A percentile compares a stretch with the other conserved stretches of the same genome.
phyloP scores from a whole-genome alignment of 192 early-diverging fungal genomes.

The Diversispora eburnea region DNA sequence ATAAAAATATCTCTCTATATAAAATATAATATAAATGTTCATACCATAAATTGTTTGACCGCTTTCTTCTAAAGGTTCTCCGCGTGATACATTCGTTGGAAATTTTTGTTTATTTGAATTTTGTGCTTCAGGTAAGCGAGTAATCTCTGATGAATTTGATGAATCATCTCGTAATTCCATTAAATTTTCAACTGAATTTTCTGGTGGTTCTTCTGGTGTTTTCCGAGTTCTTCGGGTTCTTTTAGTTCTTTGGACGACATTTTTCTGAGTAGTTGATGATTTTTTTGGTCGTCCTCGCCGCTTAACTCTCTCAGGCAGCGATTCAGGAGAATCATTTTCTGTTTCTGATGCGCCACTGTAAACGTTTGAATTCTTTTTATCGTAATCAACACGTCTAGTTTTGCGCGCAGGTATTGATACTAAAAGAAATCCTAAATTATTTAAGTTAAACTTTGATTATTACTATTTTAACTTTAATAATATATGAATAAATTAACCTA shows the following conservation, averaged over 20 bases:
- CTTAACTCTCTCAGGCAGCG: neutral
- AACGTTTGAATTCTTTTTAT: neutral
- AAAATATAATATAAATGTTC: neutral
- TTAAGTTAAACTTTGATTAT: too few species aligned
- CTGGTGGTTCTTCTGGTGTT: neutral
- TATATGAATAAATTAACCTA: neutral
- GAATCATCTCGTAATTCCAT: neutral
- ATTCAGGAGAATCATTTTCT: neutral
- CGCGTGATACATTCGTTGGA: neutral
- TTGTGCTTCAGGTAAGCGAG: neutral
- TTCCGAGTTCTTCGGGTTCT: neutral
- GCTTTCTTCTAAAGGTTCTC: conserved; percentile 7
- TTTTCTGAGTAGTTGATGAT: neutral
- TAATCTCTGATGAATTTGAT: neutral
- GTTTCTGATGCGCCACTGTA: too few species aligned
- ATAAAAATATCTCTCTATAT: neutral
- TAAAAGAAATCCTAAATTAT: too few species aligned
- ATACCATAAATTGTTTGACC: conserved; percentile 15
- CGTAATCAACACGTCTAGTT: neutral
- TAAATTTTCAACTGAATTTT: neutral
- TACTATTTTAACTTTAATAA: too few species aligned
- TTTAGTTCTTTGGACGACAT: neutral
- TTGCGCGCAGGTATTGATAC: too few species aligned
- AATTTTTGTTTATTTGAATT: neutral
- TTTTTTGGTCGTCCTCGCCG: conserved; percentile 11